Base-by-base conservation (phyloP, 305 asterid genomes). In the Nicotiana rustica region DNA sequence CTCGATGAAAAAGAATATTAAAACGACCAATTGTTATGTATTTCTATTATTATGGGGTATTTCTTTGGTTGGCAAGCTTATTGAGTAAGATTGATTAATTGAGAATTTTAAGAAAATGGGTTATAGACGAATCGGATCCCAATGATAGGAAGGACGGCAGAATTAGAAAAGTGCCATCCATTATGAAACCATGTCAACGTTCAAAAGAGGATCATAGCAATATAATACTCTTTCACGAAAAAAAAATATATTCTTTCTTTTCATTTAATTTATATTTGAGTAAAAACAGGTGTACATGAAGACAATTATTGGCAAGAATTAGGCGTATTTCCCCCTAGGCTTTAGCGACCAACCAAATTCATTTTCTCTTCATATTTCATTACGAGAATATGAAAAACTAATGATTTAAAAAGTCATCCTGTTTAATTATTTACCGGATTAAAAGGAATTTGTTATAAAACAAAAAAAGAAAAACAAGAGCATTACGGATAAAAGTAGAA, bases 241-340 rank as follows among this genome's bases (percentile, higher is more conserved):
- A 5, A 38, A 6, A 38, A 1, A 38, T 0, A 38, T 38, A 38
- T 38, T 38, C 1, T 0, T 9, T 69, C 41, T 19, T 18, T 18
- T 69, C 2, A 5, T 44, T 47, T 44, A 44, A 41, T 41, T 44
- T 12, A n/a, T 44, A 10, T 19, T 47, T 15, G 10, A 15, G 52
- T 7, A 17, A 73, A 73, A 49, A 49, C 79, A 73, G 79, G 64
- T 73, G 61, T 49, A 47, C 44, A 49, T 73, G 52, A 73, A 73
- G 79, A 73, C 79, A 21, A 73, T 49, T 73, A 73, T 47, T 73
- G 79, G 4, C 19, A 73, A 47, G 61, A 73, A 21, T 47, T 14
- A 47, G 79, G 60, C 78, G 5, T 8, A 70, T 2, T 41, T 41
- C 18, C 12, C 5, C 14, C 18, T 69, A 4, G 5, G 78, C 36